Evolutionary conservation across 345 rosid species (phyloP).

Genomic region (Eucalyptus tenuipes): DNA sequence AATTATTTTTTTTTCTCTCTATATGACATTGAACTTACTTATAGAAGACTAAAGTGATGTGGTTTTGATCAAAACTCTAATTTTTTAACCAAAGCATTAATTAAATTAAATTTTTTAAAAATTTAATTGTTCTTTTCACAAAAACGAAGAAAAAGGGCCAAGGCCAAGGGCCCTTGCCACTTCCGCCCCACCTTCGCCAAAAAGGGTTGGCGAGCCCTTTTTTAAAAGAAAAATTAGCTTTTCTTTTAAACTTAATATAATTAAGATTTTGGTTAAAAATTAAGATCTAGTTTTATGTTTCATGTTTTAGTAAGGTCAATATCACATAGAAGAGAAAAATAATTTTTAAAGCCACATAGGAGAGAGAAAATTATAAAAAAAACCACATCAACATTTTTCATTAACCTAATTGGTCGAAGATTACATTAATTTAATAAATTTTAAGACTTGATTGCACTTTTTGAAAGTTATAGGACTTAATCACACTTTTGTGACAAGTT

Average conservation of each 20-base stretch:
- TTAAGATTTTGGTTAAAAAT: neutral
- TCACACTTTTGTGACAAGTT: neutral
- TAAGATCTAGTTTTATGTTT: neutral
- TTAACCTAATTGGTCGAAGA: neutral
- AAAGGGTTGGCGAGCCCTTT: neutral
- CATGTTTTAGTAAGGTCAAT: neutral
- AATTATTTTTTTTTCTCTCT: neutral
- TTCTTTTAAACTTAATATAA: neutral
- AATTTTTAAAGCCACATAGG: neutral
- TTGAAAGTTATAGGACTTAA: neutral
- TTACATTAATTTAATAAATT: neutral
- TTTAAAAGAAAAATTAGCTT: neutral
- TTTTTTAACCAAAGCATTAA: neutral
- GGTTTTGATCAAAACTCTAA: neutral
- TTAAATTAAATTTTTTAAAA: neutral
- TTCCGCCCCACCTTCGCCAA: accelerated
- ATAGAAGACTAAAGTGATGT: neutral
- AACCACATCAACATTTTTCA: neutral
- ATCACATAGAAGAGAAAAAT: neutral
- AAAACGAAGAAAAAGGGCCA: neutral
- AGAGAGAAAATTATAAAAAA: neutral
- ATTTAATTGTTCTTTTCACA: neutral
- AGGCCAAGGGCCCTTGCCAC: neutral
- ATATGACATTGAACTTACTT: neutral
- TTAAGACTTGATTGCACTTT: neutral